Conservation (phyloP, 345 rosid species). For the Combretum micranthum region DNA sequence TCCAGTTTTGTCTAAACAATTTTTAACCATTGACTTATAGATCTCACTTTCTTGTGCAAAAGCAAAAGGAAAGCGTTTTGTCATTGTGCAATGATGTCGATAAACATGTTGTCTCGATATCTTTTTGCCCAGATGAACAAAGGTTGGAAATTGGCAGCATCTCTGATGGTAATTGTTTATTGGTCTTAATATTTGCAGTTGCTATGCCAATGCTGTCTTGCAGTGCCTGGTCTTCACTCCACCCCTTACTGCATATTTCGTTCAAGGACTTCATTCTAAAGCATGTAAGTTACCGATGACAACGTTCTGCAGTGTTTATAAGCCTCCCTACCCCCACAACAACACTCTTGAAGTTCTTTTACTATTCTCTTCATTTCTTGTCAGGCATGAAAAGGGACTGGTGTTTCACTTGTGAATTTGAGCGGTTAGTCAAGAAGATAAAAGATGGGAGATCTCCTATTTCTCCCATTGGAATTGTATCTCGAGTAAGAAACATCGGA, state of each 20-base stretch:
- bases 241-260: constrained; percentile 80
- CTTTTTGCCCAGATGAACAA: no score
- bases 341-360: background rate
- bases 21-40: no score
- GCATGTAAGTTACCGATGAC: constrained; percentile 45
- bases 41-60: no score
- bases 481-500: constrained; percentile 67
- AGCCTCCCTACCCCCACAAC: no score
- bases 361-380: constrained; percentile 14
- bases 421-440: constrained; percentile 57
- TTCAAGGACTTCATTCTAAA: constrained; percentile 77
- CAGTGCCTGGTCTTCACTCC: constrained; percentile 94
- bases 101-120: no score
- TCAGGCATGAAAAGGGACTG: constrained; percentile 66
- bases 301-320: background rate
- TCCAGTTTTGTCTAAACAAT: no score
- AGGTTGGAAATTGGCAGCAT: no score
- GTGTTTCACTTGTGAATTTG: constrained; percentile 94
- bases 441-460: constrained; percentile 66
- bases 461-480: constrained; percentile 67
- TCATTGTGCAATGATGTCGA: no score
- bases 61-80: no score
- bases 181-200: constrained; percentile 47
- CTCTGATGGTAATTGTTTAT: background rate
- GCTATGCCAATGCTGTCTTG: constrained; percentile 92